phyloP scores from a whole-genome alignment of 257 asterid genomes.

The Penstemon barbatus region DNA sequence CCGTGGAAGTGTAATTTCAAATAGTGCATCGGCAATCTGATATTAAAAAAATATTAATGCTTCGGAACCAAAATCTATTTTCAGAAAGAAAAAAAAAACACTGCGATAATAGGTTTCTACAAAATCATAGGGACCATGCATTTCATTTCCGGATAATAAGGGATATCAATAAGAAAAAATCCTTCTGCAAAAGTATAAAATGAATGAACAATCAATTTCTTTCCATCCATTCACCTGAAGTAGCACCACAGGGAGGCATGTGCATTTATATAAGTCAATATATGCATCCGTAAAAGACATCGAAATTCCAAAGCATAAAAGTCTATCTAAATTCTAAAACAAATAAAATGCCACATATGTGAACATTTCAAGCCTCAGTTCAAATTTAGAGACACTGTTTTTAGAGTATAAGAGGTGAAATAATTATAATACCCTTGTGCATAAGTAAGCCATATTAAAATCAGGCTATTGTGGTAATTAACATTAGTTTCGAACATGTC shows the following conservation, averaged over 20 bases:
- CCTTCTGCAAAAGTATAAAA: slow-evolving; percentile 18
- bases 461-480: slow-evolving; percentile 1
- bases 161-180: slow-evolving; percentile 7
- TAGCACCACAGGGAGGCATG: slow-evolving; percentile 3
- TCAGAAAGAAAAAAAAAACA: slow-evolving; percentile 4
- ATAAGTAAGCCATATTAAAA: not conserved
- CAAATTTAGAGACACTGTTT: slow-evolving; percentile 1
- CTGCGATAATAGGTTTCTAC: not conserved
- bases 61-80: slow-evolving; percentile 23
- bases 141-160: slow-evolving; percentile 15
- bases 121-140: slow-evolving; percentile 16
- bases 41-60: slow-evolving; percentile 18
- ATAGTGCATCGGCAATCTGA: slow-evolving; percentile 87
- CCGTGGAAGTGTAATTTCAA: slow-evolving; percentile 89
- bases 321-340: not conserved
- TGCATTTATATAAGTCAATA: slow-evolving; percentile 14
- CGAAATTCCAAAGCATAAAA: slow-evolving; percentile 14
- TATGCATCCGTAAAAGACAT: slow-evolving; percentile 19
- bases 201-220: slow-evolving; percentile 1
- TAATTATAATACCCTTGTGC: slow-evolving; percentile 11
- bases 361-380: slow-evolving; percentile 7
- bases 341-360: not conserved
- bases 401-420: not conserved
- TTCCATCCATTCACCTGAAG: slow-evolving; percentile 6
- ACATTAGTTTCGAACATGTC: slow-evolving; percentile 14